Conservation (phyloP, 2,329 filamentous ascomycete genomes). For the Ophiostoma sp. region DNA sequence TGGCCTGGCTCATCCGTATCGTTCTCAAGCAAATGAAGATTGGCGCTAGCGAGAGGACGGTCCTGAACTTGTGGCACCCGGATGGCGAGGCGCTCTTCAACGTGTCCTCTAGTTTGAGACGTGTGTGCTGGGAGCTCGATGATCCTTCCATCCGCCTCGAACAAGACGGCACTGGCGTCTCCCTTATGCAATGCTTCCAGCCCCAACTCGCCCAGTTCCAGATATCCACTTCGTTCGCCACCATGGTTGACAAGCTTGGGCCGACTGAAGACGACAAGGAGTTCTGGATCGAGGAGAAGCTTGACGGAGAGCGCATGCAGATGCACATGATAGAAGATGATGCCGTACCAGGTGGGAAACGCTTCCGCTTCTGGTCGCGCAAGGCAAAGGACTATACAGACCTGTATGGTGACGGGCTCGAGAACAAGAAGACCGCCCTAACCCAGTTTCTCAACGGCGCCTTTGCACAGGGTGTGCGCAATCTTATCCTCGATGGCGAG, state of each 20-base stretch:
- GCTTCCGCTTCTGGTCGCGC: slow-evolving; percentile 86
- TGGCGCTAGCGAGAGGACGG: slow-evolving; percentile 78
- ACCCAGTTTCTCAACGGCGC: slow-evolving; percentile 74
- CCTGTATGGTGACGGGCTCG: slow-evolving; percentile 73
- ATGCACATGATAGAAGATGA: slow-evolving; percentile 80
- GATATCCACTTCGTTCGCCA: slow-evolving; percentile 68
- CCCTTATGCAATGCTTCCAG: slow-evolving; percentile 91
- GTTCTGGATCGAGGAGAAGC: slow-evolving; percentile 97
- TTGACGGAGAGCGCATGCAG: slow-evolving; percentile 96
- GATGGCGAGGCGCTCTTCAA: slow-evolving; percentile 76
- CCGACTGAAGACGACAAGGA: slow-evolving; percentile 63
- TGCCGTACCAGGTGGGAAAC: slow-evolving; percentile 59
- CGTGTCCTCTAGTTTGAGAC: slow-evolving; percentile 80
- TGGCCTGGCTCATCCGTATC: slow-evolving; percentile 92
- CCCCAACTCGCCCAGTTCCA: slow-evolving; percentile 93
- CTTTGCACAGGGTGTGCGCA: slow-evolving; percentile 72
- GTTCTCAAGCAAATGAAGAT: slow-evolving; percentile 73
- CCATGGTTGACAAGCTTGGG: slow-evolving; percentile 65
- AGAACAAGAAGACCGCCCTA: slow-evolving; percentile 69
- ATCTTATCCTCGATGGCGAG: slow-evolving; percentile 89
- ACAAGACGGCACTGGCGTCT: slow-evolving; percentile 67
- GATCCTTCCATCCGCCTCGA: slow-evolving; percentile 68
- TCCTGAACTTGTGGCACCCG: slow-evolving; percentile 77
- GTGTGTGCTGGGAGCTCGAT: slow-evolving; percentile 90
- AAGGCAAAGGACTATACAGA: slow-evolving; percentile 97